These are phyloP conservation scores for Emmonsia crescens DNA, from an alignment of 2,329 filamentous ascomycete genomes.

Conservation along the genomic window DNA sequence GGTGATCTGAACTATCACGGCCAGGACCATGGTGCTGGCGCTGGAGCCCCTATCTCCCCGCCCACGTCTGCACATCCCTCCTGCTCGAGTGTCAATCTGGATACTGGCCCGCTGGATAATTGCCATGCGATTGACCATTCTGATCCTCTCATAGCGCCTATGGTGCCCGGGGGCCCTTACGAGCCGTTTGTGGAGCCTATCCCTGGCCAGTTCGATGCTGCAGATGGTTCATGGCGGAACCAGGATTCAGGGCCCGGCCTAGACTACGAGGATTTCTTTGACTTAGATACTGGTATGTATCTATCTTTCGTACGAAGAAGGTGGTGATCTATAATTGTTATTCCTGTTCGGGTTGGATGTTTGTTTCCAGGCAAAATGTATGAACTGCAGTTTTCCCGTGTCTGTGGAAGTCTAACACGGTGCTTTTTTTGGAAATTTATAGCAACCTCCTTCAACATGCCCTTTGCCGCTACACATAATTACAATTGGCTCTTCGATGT, in stretches of 20 bases:
- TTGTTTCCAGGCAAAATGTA: not conserved
- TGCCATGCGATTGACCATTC: constrained; percentile 7
- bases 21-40: constrained; percentile 6
- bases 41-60: constrained; percentile 20
- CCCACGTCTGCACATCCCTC: constrained; percentile 19
- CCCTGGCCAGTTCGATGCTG: constrained; percentile 25
- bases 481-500: constrained; percentile 53
- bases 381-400: not conserved
- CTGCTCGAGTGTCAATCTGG: constrained; percentile 14
- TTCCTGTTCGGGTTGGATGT: not conserved
- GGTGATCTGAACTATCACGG: constrained; percentile 7
- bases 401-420: not conserved
- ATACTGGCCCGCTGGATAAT: not conserved
- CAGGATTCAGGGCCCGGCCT: constrained; percentile 12
- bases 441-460: constrained; percentile 54
- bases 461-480: constrained; percentile 52
- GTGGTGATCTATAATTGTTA: not conserved
- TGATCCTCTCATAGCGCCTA: constrained; percentile 21
- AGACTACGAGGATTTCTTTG: constrained; percentile 45
- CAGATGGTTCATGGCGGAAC: constrained; percentile 21
- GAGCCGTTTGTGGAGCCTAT: constrained; percentile 25
- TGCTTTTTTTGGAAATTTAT: not conserved
- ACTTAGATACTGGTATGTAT: constrained; percentile 43
- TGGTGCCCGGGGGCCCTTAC: constrained; percentile 23
- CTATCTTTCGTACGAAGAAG: not conserved